These are phyloP conservation scores for Pestalotiopsis sp. DNA, from an alignment of 2,329 filamentous ascomycete species.

Conservation along the genomic window DNA sequence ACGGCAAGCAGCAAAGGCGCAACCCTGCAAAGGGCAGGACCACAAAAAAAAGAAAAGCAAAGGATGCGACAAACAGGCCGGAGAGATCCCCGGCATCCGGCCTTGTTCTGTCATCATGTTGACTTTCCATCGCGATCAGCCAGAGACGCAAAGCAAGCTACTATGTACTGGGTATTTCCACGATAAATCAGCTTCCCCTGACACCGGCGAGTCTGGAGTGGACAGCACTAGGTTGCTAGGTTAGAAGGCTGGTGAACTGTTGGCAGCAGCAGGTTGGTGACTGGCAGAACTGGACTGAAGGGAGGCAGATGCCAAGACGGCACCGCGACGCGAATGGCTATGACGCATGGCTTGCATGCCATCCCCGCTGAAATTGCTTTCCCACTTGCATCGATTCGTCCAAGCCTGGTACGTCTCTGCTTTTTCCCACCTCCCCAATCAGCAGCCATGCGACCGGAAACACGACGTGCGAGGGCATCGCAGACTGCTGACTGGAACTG, in stretches of 20 bases:
- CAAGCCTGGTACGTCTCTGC: neutral
- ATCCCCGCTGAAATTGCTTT: conserved; percentile 14
- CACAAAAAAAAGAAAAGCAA: neutral
- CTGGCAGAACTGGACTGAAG: neutral
- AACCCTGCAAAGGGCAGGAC: neutral
- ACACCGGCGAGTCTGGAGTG: neutral
- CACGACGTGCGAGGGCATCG: neutral
- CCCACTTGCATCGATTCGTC: conserved; percentile 1
- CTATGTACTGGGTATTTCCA: neutral
- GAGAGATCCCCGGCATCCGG: neutral
- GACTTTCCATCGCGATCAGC: neutral
- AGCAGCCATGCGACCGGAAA: conserved; percentile 1
- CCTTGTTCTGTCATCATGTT: neutral
- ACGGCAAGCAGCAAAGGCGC: neutral
- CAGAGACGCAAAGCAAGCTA: neutral
- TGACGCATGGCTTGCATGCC: conserved; percentile 11
- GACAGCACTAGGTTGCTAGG: neutral
- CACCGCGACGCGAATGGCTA: conserved; percentile 9
- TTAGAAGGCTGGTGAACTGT: neutral
- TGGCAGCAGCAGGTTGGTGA: neutral
- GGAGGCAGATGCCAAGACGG: neutral
- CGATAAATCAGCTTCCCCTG: neutral
- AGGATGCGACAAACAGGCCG: neutral
- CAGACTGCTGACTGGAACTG: neutral
- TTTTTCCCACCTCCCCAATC: neutral